Base-by-base conservation (phyloP, 805 yeast genomes). In the Kazachstania bromeliacearum region DNA sequence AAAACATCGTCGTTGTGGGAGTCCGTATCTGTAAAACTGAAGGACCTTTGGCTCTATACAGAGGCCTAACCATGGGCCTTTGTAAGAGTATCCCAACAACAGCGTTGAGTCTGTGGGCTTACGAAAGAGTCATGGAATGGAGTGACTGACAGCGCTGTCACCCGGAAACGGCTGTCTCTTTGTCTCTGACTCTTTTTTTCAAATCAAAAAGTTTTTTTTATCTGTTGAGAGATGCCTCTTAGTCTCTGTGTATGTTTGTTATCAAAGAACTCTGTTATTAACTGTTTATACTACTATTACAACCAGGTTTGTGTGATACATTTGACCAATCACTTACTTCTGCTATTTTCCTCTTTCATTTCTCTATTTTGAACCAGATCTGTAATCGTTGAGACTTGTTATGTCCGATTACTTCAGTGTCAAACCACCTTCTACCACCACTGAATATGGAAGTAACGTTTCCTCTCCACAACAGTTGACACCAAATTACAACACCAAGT, bases 1-100 rank as follows among this genome's bases (percentile, higher is more conserved):
- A n/a, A 23, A 23, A 23, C n/a, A n/a, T n/a, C 28, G 4, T 3
- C 7, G 6, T 7, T 15, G 15, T 9, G 24, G 25, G 33, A 7
- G 25, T 13, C 15, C 16, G 8, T 10, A 20, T 31, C 10, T 10
- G 12, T 21, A 46, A 42, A 10, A 52, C 47, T 2, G 88, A 83
- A 47, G 95, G 95, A 0, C 2, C 70, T 0, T 47, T 57, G 7
- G 92, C 94, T 0, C 62, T 85, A 9, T 87, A 87, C 57, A 73
- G 76, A 36, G 96, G 96, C 0, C 70, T 79, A 39, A 60, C 73
- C 1, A 74, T 85, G 1, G 79, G 94, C 5, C 44, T 87, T 3
- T 38, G 80, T 34, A 87, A 87, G 54, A 73, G 84, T 10, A 92
- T 89, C 0, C 96, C 96, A 1, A 74, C 84, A 1, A 68, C 65